Evolutionary conservation across 1,284 basidiomycete genomes (phyloP).

Genomic region (Lignosus rhinocerotis): DNA sequence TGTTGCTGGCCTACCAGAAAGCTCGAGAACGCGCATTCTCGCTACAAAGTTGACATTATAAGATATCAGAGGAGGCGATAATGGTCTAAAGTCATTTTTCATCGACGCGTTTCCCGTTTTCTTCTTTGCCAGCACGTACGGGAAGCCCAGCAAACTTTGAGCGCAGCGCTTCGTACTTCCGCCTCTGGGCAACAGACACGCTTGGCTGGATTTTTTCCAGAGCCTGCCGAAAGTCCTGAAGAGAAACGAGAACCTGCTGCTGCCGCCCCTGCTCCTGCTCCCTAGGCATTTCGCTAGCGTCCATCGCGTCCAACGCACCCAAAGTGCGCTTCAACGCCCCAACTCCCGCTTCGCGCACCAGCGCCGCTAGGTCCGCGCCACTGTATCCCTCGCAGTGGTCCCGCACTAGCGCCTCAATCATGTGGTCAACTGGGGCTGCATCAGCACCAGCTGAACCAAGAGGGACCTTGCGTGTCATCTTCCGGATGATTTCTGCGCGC

Average conservation of each 20-base stretch:
- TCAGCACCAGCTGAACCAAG: constrained; percentile 40
- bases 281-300: constrained; percentile 26
- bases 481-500: constrained; percentile 84
- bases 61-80: neutral
- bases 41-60: too few species aligned
- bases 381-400: constrained; percentile 84
- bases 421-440: constrained; percentile 32
- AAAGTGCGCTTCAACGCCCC: constrained; percentile 75
- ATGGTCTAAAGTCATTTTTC: neutral
- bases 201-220: constrained; percentile 86
- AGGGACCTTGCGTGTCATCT: constrained; percentile 75
- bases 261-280: constrained; percentile 23
- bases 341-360: constrained; percentile 91
- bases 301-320: constrained; percentile 62
- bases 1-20: too few species aligned
- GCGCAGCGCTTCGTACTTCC: constrained; percentile 79
- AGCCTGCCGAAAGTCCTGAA: constrained; percentile 75
- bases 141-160: constrained; percentile 74
- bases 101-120: constrained; percentile 19
- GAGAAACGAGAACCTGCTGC: constrained; percentile 45
- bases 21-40: constrained; percentile 48
- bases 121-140: constrained; percentile 46
- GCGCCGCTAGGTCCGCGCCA: constrained; percentile 85
- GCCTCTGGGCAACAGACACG: constrained; percentile 79
- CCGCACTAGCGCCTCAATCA: constrained; percentile 50